Evolutionary conservation across 768 basidiomycete species (phyloP).

Genomic region (Aureoboletus auriporus): DNA sequence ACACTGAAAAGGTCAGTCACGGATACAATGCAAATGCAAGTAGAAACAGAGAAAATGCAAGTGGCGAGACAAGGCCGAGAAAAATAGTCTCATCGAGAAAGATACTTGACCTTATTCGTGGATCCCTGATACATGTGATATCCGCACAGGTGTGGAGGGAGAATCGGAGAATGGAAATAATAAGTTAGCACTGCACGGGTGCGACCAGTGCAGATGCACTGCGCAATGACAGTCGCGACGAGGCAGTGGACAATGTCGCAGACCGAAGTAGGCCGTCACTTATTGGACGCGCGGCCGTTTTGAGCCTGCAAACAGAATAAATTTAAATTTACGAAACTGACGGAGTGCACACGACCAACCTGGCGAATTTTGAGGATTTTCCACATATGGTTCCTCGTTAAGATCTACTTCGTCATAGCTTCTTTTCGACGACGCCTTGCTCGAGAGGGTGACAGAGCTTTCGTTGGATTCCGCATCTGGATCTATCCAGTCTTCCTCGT

Average conservation of each 20-base stretch:
- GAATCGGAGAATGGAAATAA: conserved; percentile 14
- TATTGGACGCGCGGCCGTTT: conserved; percentile 43
- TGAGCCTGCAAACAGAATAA: conserved; percentile 28
- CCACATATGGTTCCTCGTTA: conserved; percentile 34
- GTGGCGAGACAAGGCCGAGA: conserved; percentile 2
- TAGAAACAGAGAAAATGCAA: neutral
- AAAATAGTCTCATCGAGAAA: conserved; percentile 10
- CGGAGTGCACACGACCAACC: conserved; percentile 30
- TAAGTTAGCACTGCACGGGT: conserved; percentile 26
- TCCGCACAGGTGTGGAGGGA: neutral
- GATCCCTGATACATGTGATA: conserved; percentile 11
- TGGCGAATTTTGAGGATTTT: conserved; percentile 39
- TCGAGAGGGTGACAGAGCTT: conserved; percentile 55
- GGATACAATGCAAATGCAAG: conserved; percentile 10
- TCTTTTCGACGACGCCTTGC: conserved; percentile 49
- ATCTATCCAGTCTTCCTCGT: conserved; percentile 42
- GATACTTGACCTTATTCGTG: conserved; percentile 27
- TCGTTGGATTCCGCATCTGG: conserved; percentile 46
- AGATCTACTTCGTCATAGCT: conserved; percentile 44
- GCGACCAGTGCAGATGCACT: neutral
- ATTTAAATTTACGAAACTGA: neutral
- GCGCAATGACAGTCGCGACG: conserved; percentile 1
- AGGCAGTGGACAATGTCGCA: neutral
- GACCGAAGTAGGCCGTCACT: conserved; percentile 7
- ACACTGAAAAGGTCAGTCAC: conserved; percentile 30